These are phyloP conservation scores for Drosera capensis DNA, from an alignment of 148 eudicot genomes.

Conservation along the genomic window DNA sequence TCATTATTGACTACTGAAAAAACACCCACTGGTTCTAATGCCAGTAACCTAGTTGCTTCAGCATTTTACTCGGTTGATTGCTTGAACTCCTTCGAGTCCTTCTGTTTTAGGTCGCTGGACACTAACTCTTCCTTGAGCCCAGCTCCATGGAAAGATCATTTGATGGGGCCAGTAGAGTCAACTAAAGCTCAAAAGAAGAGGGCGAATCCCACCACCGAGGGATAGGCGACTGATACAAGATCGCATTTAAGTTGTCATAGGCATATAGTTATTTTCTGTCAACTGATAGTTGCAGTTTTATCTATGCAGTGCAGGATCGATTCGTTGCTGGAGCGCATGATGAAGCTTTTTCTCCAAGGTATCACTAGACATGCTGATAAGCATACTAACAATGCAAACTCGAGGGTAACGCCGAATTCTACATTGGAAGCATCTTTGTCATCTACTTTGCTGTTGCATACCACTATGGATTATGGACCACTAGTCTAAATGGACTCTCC, in stretches of 20 bases:
- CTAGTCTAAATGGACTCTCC: too few species aligned
- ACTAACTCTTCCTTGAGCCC: constrained; percentile 23
- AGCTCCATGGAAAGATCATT: constrained; percentile 34
- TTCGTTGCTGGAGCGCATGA: constrained; percentile 78
- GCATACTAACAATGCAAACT: constrained; percentile 36
- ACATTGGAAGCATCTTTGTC: too few species aligned
- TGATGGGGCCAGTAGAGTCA: constrained; percentile 25
- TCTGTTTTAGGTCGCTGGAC: constrained; percentile 26
- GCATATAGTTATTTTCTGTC: neutral
- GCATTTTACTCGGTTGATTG: constrained; percentile 42
- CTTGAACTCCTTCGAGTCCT: constrained; percentile 39
- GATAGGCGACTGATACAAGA: constrained; percentile 91
- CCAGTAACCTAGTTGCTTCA: constrained; percentile 35
- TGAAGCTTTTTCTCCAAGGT: constrained; percentile 77
- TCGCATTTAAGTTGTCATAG: constrained; percentile 22
- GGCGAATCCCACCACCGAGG: constrained; percentile 84
- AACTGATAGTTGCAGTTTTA: constrained; percentile 13
- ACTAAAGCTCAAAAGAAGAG: constrained; percentile 46
- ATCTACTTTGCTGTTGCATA: too few species aligned
- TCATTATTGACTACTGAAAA: constrained; percentile 49
- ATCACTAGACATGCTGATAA: constrained; percentile 69
- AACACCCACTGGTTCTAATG: constrained; percentile 27
- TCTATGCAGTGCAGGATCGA: constrained; percentile 84
- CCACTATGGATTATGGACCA: too few species aligned
- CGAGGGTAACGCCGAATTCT: constrained; percentile 55